A percentile compares a stretch with the other conserved stretches of the same genome.
Conservation (phyloP, 331 rosid species). For the Pyrus hybrid region DNA sequence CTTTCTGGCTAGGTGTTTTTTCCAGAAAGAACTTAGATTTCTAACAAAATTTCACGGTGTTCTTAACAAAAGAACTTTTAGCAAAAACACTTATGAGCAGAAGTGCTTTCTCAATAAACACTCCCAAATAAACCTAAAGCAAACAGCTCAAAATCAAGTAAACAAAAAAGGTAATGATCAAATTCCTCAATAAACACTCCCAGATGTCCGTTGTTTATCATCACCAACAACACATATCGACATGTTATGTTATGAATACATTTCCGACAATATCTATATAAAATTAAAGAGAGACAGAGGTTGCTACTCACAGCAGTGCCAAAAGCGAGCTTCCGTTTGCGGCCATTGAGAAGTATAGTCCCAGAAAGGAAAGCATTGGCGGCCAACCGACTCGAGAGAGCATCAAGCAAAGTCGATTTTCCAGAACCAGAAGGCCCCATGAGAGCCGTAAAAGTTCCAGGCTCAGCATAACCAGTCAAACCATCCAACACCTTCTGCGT, state of each 20-base stretch:
- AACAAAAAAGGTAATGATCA: not conserved
- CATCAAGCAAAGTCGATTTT: conserved; percentile 89
- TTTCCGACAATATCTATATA: not conserved
- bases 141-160: too few species aligned
- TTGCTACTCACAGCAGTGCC: conserved; percentile 74
- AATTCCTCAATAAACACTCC: too few species aligned
- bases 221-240: too few species aligned
- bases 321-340: conserved; percentile 83
- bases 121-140: too few species aligned
- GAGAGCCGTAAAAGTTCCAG: conserved; percentile 79
- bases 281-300: not conserved
- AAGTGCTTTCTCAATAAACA: too few species aligned
- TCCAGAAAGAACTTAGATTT: too few species aligned
- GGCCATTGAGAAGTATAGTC: conserved; percentile 74
- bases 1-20: too few species aligned
- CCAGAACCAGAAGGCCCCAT: conserved; percentile 99
- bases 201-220: too few species aligned
- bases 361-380: conserved; percentile 91
- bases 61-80: too few species aligned
- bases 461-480: conserved; percentile 90
- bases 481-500: conserved; percentile 78
- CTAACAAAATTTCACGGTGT: too few species aligned
- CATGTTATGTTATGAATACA: too few species aligned
- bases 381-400: conserved; percentile 93
- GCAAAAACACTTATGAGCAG: too few species aligned